Evolutionary conservation across 345 rosid genomes (phyloP), one percentile per base, ranked within the genome.

Genomic region (Toxicodendron radicans): DNA sequence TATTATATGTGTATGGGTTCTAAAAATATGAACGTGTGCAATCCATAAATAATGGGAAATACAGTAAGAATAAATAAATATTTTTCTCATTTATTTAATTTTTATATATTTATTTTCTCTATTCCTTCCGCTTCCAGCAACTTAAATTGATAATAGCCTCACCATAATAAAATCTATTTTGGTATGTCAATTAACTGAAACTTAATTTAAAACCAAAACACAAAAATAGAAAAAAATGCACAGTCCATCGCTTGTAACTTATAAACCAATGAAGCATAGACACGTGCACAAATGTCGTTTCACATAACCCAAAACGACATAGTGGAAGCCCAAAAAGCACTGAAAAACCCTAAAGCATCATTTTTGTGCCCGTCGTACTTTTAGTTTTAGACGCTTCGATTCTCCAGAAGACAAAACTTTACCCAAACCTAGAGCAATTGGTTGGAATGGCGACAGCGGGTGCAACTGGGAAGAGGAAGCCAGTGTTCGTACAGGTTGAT

Each of bases 401-500:
- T 57, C 38, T 18, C 49, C 9, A 5, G 8, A 7, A 6, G 43
- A 49, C 58, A 16, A 49, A 16, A 49, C 23, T 21, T 48, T 48
- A 9, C 70, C 14, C 49, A 27, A 38, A 23, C 58, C 43, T 56
- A 58, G 53, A 54, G 35, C 38, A 38, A 33, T 41, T 70, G 10
- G 18, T 30, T 14, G 80, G 76, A 20, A 76, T 75, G 59, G 76
- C 82, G 46, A 76, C 85, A 30, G 76, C 52, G 13, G 45, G 82
- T 30, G 46, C 67, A 23, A 48, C 68, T 11, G 82, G 73, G 35
- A 88, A 88, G 83, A 79, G 88, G 58, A 86, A 86, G 79, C 92
- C 89, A 2, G 88, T 86, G 16, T 88, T 88, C 67, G 52, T 84
- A 33, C 83, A 86, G 70, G 92, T 88, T 3, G 92, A 86, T 52